Evolutionary conservation across 192 early-diverging fungal species (phyloP).

Genomic region (Linnemannia exigua): DNA sequence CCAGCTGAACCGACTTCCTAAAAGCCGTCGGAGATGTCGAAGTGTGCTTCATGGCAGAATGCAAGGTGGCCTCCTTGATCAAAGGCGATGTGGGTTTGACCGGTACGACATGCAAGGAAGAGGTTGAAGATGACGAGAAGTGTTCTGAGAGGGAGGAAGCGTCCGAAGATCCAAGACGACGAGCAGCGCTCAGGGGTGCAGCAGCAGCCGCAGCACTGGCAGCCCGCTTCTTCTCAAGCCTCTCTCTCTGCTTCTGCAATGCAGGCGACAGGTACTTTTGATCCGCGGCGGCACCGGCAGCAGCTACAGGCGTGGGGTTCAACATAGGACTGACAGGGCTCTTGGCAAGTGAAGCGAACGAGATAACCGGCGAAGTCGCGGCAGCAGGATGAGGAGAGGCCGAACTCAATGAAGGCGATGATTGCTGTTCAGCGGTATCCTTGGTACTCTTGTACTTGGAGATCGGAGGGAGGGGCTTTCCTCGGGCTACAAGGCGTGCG

Average conservation of each 20-base stretch:
- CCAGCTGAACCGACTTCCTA: slow-evolving; percentile 11
- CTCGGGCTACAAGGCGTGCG: slow-evolving; percentile 44
- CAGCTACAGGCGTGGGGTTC: background rate
- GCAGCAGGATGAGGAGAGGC: slow-evolving; percentile 19
- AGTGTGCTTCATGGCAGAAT: slow-evolving; percentile 19
- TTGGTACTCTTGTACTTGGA: slow-evolving; percentile 50
- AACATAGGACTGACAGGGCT: slow-evolving; percentile 11
- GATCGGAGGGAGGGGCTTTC: slow-evolving; percentile 51
- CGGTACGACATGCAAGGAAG: background rate
- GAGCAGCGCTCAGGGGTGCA: background rate
- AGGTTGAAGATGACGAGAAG: background rate
- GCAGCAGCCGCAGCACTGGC: slow-evolving; percentile 12
- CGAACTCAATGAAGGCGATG: background rate
- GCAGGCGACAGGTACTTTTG: slow-evolving; percentile 45
- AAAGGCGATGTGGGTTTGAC: slow-evolving; percentile 11
- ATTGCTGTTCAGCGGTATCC: background rate
- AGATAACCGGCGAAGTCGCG: slow-evolving; percentile 11
- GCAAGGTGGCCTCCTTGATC: slow-evolving; percentile 1
- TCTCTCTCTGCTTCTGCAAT: slow-evolving; percentile 37
- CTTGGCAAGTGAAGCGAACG: slow-evolving; percentile 20
- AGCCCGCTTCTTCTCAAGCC: slow-evolving; percentile 46
- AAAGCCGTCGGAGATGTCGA: background rate
- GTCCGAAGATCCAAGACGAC: slow-evolving; percentile 7
- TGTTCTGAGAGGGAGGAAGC: background rate
- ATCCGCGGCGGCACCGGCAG: background rate